A percentile compares a stretch with the other conserved stretches of the same genome.
phyloP scores from a whole-genome alignment of 2,329 filamentous ascomycete genomes.

The Epichloe bromicola region DNA sequence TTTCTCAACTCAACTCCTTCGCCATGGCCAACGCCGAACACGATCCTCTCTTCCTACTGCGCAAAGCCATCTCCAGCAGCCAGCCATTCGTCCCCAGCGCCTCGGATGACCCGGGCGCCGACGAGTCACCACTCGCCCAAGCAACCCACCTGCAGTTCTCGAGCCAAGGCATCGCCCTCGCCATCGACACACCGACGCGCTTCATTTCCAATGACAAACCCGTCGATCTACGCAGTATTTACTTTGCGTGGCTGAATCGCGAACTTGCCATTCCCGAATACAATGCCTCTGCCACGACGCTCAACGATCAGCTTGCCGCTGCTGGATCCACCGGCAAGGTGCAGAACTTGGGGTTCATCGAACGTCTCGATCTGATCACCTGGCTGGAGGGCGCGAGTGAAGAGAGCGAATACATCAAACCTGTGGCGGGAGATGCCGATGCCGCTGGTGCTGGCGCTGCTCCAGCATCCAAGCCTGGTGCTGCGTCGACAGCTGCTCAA shows the following conservation, averaged over 20 bases:
- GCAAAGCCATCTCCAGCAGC: slow-evolving; percentile 64
- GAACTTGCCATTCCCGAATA: slow-evolving; percentile 85
- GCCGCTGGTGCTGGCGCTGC: slow-evolving; percentile 25
- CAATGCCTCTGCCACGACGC: slow-evolving; percentile 65
- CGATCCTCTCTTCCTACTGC: slow-evolving; percentile 73
- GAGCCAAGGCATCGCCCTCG: slow-evolving; percentile 46
- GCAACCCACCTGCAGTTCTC: slow-evolving; percentile 72
- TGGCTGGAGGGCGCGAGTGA: slow-evolving; percentile 86
- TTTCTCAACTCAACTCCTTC: slow-evolving; percentile 21
- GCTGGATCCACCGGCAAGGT: slow-evolving; percentile 53
- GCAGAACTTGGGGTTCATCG: slow-evolving; percentile 81
- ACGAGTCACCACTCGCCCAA: slow-evolving; percentile 53
- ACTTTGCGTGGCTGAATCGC: slow-evolving; percentile 91
- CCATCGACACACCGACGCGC: slow-evolving; percentile 64
- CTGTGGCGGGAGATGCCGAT: slow-evolving; percentile 52
- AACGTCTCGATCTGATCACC: slow-evolving; percentile 80
- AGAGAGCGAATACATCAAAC: slow-evolving; percentile 86
- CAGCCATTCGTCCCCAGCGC: slow-evolving; percentile 61
- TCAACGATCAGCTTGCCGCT: slow-evolving; percentile 64
- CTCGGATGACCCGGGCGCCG: slow-evolving; percentile 48
- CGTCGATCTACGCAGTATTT: slow-evolving; percentile 85
- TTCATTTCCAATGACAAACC: slow-evolving; percentile 67
- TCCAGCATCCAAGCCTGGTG: slow-evolving; percentile 22
- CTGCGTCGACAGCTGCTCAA: slow-evolving; percentile 29
- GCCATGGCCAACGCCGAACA: slow-evolving; percentile 48